Conservation (phyloP, 306 rosid genomes). For the Hippophae gyantsensis region DNA sequence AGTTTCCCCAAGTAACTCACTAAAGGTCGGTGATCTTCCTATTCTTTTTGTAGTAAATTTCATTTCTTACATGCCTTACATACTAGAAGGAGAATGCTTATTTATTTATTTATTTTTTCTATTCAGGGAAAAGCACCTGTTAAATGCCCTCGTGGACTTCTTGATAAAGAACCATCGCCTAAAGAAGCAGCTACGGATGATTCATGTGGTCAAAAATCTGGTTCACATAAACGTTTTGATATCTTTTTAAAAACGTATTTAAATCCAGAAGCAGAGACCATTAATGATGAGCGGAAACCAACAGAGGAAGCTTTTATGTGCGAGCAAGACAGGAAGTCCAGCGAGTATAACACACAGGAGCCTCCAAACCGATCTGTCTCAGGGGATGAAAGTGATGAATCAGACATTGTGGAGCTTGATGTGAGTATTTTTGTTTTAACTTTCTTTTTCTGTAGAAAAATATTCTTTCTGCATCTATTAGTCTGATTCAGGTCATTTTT, state of each 20-base stretch:
- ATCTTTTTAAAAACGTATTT: constrained; percentile 20
- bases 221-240: constrained; percentile 21
- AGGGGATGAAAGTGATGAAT: constrained; percentile 71
- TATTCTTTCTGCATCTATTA: background rate
- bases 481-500: background rate
- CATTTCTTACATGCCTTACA: constrained; percentile 1
- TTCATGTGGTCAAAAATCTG: constrained; percentile 29
- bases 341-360: constrained; percentile 32
- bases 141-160: constrained; percentile 10
- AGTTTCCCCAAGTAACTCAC: constrained; percentile 23
- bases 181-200: constrained; percentile 21
- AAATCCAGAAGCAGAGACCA: constrained; percentile 41
- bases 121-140: constrained; percentile 24
- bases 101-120: constrained; percentile 1
- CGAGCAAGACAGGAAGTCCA: constrained; percentile 31
- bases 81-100: constrained; percentile 13
- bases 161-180: constrained; percentile 13
- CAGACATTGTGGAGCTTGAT: constrained; percentile 80
- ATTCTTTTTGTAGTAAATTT: constrained; percentile 12
- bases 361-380: constrained; percentile 34
- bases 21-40: constrained; percentile 22
- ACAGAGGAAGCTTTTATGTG: constrained; percentile 28
- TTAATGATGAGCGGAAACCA: constrained; percentile 24
- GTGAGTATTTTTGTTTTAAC: constrained; percentile 38
- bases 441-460: constrained; percentile 6